These are phyloP conservation scores for Colletotrichum acutatum DNA, from an alignment of 2,329 filamentous ascomycete species.

Conservation along the genomic window DNA sequence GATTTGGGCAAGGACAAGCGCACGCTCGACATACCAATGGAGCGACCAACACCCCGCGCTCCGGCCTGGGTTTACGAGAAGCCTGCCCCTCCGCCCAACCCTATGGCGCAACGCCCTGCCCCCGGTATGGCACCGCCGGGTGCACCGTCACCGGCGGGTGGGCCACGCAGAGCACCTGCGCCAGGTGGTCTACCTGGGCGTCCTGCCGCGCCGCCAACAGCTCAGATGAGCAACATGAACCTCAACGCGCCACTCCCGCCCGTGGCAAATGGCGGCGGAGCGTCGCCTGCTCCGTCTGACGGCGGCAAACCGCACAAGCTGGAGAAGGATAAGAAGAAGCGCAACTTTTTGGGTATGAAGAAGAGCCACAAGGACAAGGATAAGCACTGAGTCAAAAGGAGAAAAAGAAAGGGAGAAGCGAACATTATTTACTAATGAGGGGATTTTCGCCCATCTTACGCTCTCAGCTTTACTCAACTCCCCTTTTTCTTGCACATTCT, in stretches of 20 bases:
- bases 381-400: background rate
- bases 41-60: conserved; percentile 82
- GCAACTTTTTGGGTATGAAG: conserved; percentile 68
- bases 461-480: no score
- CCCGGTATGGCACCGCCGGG: conserved; percentile 40
- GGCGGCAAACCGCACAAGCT: conserved; percentile 60
- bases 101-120: conserved; percentile 44
- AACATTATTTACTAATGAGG: no score
- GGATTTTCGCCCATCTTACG: background rate
- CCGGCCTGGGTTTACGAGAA: conserved; percentile 89
- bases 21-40: conserved; percentile 82
- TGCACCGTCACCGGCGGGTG: conserved; percentile 34
- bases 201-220: conserved; percentile 58
- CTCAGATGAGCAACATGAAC: conserved; percentile 66
- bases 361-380: conserved; percentile 52
- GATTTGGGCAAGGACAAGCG: conserved; percentile 82
- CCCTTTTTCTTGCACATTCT: background rate
- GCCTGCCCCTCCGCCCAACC: conserved; percentile 63
- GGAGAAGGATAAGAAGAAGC: conserved; percentile 73
- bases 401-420: background rate
- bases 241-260: conserved; percentile 49
- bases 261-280: conserved; percentile 20
- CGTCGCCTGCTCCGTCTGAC: conserved; percentile 40
- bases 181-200: conserved; percentile 49
- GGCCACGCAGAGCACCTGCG: conserved; percentile 37